Conservation (phyloP, 2,329 filamentous ascomycete species). For the Rutstroemia sp. region DNA sequence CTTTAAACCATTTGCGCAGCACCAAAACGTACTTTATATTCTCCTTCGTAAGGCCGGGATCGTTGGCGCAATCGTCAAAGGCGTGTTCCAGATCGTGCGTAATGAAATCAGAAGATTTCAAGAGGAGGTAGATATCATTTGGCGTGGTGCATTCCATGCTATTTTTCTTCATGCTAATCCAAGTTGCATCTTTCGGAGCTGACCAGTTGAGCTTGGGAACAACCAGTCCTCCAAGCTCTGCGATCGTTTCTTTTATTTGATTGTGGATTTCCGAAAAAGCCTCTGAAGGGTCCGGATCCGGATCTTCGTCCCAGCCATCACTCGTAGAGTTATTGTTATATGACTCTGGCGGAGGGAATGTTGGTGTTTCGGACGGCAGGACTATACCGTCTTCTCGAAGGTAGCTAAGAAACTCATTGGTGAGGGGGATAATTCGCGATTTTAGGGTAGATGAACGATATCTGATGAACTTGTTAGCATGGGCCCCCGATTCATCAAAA, state of each 20-base stretch:
- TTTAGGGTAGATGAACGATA: constrained; percentile 79
- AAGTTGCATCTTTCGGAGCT: constrained; percentile 88
- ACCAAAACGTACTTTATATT: constrained; percentile 52
- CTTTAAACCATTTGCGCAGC: constrained; percentile 77
- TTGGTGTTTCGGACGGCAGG: constrained; percentile 56
- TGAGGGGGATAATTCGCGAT: constrained; percentile 74
- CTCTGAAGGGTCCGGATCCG: constrained; percentile 25
- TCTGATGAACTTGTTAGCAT: constrained; percentile 33
- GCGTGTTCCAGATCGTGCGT: constrained; percentile 91
- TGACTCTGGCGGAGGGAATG: constrained; percentile 19
- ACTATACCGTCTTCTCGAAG: constrained; percentile 89
- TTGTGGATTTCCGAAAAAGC: constrained; percentile 65
- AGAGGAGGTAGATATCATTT: constrained; percentile 86
- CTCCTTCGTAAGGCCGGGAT: constrained; percentile 26
- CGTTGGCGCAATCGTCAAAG: constrained; percentile 62
- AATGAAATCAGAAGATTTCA: constrained; percentile 92
- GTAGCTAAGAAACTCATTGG: constrained; percentile 71
- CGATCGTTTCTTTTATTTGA: constrained; percentile 68
- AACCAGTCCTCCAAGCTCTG: constrained; percentile 75
- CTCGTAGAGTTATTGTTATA: constrained; percentile 41
- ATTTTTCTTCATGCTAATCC: constrained; percentile 78
- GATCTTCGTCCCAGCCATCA: constrained; percentile 43
- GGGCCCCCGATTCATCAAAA: no score
- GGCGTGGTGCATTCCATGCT: constrained; percentile 83
- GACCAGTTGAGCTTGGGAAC: constrained; percentile 97